These are phyloP conservation scores for Colletotrichum graminicola DNA, from an alignment of 2,329 filamentous ascomycete species.

Conservation along the genomic window DNA sequence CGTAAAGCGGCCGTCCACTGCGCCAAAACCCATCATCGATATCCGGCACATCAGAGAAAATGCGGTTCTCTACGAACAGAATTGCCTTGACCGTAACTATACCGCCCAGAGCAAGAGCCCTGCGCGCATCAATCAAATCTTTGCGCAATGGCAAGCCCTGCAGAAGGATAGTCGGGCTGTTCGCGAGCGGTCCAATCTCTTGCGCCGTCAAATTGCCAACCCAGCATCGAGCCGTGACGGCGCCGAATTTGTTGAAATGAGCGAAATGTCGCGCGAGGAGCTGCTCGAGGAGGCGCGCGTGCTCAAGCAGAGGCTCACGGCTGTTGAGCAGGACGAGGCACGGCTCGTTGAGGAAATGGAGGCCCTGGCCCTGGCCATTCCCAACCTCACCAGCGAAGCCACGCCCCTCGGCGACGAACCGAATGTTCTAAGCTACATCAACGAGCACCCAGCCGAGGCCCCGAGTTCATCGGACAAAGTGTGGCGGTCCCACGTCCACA, in stretches of 20 bases:
- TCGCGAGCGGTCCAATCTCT: conserved; percentile 74
- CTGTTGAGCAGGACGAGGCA: conserved; percentile 73
- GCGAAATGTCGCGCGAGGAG: conserved; percentile 58
- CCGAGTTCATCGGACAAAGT: conserved; percentile 55
- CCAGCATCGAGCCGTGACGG: conserved; percentile 61
- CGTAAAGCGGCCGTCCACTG: conserved; percentile 71
- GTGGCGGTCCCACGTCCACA: conserved; percentile 84
- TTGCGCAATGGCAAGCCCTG: conserved; percentile 69
- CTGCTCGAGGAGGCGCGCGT: conserved; percentile 73
- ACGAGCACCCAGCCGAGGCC: conserved; percentile 69
- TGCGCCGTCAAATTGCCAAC: conserved; percentile 70
- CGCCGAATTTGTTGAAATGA: conserved; percentile 52
- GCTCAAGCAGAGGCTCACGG: conserved; percentile 72
- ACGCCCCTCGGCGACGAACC: conserved; percentile 80
- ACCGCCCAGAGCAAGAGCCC: conserved; percentile 66
- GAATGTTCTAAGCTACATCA: conserved; percentile 80
- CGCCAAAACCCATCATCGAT: conserved; percentile 84
- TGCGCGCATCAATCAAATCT: conserved; percentile 66
- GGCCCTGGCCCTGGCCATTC: conserved; percentile 79
- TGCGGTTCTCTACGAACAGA: conserved; percentile 82
- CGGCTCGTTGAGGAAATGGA: conserved; percentile 75
- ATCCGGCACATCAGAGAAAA: conserved; percentile 92
- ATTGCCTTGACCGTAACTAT: conserved; percentile 90
- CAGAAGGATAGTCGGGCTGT: conserved; percentile 71
- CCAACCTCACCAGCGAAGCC: conserved; percentile 83